A percentile compares a stretch with the other conserved stretches of the same genome.
Evolutionary conservation across 352 stramenopile genomes (phyloP).

Genomic region (Pythium insidiosum): DNA sequence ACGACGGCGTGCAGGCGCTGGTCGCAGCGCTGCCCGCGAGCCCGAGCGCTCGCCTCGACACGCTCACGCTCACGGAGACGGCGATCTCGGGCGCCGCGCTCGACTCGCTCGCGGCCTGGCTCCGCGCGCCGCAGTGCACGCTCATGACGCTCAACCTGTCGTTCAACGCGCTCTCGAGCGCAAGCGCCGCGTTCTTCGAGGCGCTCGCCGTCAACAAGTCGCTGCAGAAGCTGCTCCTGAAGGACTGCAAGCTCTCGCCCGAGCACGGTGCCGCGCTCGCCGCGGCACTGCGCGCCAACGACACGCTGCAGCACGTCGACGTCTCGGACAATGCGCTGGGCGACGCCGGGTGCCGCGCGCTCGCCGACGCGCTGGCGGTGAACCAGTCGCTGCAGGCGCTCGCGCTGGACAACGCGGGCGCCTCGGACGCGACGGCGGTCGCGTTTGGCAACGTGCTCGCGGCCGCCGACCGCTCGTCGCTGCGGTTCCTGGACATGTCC

Average conservation of each 20-base stretch:
- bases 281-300: slow-evolving; percentile 35
- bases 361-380: slow-evolving; percentile 30
- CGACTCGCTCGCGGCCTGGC: slow-evolving; percentile 28
- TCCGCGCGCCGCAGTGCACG: slow-evolving; percentile 34
- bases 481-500: slow-evolving; percentile 57
- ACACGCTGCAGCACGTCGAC: slow-evolving; percentile 45
- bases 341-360: slow-evolving; percentile 15
- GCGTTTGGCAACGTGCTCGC: slow-evolving; percentile 27
- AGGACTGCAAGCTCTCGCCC: slow-evolving; percentile 54
- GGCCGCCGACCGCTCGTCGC: slow-evolving; percentile 22
- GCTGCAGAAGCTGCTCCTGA: slow-evolving; percentile 53
- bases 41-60: slow-evolving; percentile 14
- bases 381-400: slow-evolving; percentile 44
- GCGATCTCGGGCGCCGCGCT: slow-evolving; percentile 36
- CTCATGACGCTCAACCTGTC: slow-evolving; percentile 58
- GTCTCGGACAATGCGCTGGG: slow-evolving; percentile 65
- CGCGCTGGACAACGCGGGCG: slow-evolving; percentile 53
- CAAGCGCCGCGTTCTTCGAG: slow-evolving; percentile 40
- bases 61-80: slow-evolving; percentile 39
- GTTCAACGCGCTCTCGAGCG: slow-evolving; percentile 45
- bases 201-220: slow-evolving; percentile 51
- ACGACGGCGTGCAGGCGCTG: slow-evolving; percentile 30
- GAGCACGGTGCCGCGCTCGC: slow-evolving; percentile 28
- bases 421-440: slow-evolving; percentile 34
- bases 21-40: slow-evolving; percentile 33